A percentile compares a stretch with the other conserved stretches of the same genome.
These are phyloP conservation scores for Globisporangium lucens DNA, from an alignment of 352 stramenopile species.

Conservation along the genomic window DNA sequence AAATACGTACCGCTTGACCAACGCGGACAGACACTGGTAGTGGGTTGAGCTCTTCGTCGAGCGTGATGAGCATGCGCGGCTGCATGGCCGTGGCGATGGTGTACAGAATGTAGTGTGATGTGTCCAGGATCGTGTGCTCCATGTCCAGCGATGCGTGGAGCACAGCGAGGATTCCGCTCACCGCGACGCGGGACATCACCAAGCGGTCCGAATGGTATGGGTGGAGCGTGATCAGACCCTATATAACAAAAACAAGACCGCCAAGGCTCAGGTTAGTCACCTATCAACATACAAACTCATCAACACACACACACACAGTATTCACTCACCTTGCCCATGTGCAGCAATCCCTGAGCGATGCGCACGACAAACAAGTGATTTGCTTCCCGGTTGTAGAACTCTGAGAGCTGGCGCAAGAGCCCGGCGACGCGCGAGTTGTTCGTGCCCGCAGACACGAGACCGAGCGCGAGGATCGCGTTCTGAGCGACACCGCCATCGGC, in stretches of 20 bases:
- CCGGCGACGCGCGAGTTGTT: slow-evolving; percentile 99
- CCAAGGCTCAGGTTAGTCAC: not conserved
- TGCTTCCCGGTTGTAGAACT: slow-evolving; percentile 98
- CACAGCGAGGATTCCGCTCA: slow-evolving; percentile 95
- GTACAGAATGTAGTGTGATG: slow-evolving; percentile 98
- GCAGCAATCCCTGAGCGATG: slow-evolving; percentile 98
- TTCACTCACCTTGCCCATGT: slow-evolving; percentile 94
- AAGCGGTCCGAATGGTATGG: slow-evolving; percentile 97
- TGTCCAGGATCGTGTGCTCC: slow-evolving; percentile 98
- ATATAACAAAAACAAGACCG: slow-evolving; percentile 3
- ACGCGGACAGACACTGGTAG: slow-evolving; percentile 97
- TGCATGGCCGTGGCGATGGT: slow-evolving; percentile 97
- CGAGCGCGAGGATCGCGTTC: slow-evolving; percentile 96
- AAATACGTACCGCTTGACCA: slow-evolving; percentile 90
- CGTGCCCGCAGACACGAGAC: slow-evolving; percentile 96
- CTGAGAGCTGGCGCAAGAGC: slow-evolving; percentile 94
- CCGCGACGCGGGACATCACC: slow-evolving; percentile 86
- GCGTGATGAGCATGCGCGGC: slow-evolving; percentile 98
- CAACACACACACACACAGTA: not conserved
- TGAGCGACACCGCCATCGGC: slow-evolving; percentile 95
- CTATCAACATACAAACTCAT: not conserved
- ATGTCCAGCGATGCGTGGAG: slow-evolving; percentile 97
- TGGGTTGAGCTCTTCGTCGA: slow-evolving; percentile 96
- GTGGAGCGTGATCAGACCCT: slow-evolving; percentile 96
- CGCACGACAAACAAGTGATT: slow-evolving; percentile 98